phyloP scores from a whole-genome alignment of 192 early-diverging fungal species.

The Coemansia asiatica region DNA sequence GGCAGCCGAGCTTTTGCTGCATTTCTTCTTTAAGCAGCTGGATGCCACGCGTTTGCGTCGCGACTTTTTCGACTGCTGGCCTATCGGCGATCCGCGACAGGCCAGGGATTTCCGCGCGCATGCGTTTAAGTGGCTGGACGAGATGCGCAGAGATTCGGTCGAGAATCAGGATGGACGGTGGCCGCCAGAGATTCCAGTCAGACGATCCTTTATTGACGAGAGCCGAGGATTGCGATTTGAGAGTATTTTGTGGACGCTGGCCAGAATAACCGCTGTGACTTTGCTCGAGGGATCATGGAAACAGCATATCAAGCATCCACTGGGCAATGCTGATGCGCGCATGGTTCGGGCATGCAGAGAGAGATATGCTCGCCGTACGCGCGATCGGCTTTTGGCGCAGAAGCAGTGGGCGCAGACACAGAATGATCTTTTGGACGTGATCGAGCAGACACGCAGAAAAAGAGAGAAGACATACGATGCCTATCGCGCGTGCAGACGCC shows the following conservation, averaged over 20 bases:
- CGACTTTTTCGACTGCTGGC: conserved; percentile 60
- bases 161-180: conserved; percentile 22
- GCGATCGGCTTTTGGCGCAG: conserved; percentile 35
- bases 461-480: conserved; percentile 9
- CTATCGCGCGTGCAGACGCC: conserved; percentile 26
- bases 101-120: conserved; percentile 60
- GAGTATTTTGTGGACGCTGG: conserved; percentile 34
- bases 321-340: not conserved
- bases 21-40: conserved; percentile 56
- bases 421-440: conserved; percentile 6
- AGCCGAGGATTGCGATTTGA: conserved; percentile 49
- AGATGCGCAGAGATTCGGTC: conserved; percentile 49
- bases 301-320: not conserved
- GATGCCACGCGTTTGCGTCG: conserved; percentile 30
- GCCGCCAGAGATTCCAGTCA: conserved; percentile 40
- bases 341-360: conserved; percentile 10
- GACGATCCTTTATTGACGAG: conserved; percentile 53
- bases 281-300: not conserved
- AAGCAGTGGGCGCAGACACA: conserved; percentile 23
- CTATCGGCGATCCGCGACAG: conserved; percentile 57
- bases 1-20: conserved; percentile 60
- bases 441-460: not conserved
- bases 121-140: conserved; percentile 62
- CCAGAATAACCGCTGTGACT: conserved; percentile 11
- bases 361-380: conserved; percentile 31